phyloP scores from a whole-genome alignment of 1,284 basidiomycete species.

The Ganoderma meredithae region DNA sequence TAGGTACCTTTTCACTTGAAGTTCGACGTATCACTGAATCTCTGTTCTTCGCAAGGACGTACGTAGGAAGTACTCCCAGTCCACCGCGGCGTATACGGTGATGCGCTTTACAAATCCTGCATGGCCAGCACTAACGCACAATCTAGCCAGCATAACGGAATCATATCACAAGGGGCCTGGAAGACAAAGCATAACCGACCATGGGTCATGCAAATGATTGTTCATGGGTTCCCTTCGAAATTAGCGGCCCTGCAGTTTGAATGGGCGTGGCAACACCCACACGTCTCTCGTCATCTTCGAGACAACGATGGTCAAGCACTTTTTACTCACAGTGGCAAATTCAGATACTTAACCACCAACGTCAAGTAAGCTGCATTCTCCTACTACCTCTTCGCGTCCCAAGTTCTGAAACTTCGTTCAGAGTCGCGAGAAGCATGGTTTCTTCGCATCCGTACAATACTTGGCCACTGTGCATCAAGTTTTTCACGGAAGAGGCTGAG shows the following conservation, averaged over 20 bases:
- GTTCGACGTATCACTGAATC: background rate
- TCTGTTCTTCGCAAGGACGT: conserved; percentile 51
- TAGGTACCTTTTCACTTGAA: conserved; percentile 45
- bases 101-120: conserved; percentile 11
- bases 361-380: conserved; percentile 51
- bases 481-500: conserved; percentile 71
- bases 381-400: background rate
- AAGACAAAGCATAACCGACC: conserved; percentile 78
- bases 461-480: conserved; percentile 73
- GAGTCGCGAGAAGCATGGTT: conserved; percentile 62
- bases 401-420: conserved; percentile 24
- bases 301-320: conserved; percentile 48
- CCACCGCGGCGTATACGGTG: conserved; percentile 78
- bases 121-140: background rate
- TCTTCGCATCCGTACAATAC: conserved; percentile 63
- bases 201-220: conserved; percentile 92
- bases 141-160: conserved; percentile 84
- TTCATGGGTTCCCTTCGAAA: conserved; percentile 88
- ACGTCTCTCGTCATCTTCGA: conserved; percentile 64
- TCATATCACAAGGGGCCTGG: conserved; percentile 76
- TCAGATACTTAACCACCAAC: conserved; percentile 50
- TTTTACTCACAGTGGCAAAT: conserved; percentile 43
- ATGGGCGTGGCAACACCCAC: conserved; percentile 91
- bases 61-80: conserved; percentile 86
- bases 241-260: conserved; percentile 88